A percentile compares a stretch with the other conserved stretches of the same genome.
Evolutionary conservation across 768 basidiomycete genomes (phyloP).

Genomic region (Mycena rebaudengoi): DNA sequence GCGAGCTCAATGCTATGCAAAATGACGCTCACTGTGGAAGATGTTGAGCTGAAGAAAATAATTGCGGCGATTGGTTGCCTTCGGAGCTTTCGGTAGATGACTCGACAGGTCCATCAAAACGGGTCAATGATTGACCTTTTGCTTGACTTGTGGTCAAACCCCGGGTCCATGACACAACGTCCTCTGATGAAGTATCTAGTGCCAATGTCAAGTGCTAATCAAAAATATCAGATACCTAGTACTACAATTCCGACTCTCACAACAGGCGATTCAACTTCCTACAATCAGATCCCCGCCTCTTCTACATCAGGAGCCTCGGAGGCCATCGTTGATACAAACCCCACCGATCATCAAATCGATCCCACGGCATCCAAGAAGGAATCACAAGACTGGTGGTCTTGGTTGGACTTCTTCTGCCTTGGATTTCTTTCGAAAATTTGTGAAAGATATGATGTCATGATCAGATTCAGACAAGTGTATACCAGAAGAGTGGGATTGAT

Average conservation of each 20-base stretch:
- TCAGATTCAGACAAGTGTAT: too few species aligned
- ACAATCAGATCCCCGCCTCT: not conserved
- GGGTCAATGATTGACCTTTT: too few species aligned
- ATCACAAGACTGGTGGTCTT: not conserved
- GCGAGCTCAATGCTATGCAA: too few species aligned
- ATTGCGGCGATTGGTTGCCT: too few species aligned
- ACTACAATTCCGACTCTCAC: not conserved
- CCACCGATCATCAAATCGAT: not conserved
- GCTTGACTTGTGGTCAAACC: too few species aligned
- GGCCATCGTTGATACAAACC: not conserved
- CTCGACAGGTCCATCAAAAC: too few species aligned
- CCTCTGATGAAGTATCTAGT: slow-evolving; percentile 1
- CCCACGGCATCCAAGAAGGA: not conserved
- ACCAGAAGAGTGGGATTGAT: too few species aligned
- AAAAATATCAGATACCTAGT: not conserved
- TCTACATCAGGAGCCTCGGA: not conserved
- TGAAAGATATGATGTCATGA: not conserved
- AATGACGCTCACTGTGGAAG: too few species aligned
- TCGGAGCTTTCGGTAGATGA: too few species aligned
- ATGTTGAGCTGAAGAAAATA: too few species aligned
- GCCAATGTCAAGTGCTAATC: not conserved
- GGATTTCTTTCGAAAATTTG: not conserved
- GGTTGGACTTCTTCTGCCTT: not conserved
- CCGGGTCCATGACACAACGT: not conserved
- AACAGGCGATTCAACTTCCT: not conserved